Base-by-base conservation (phyloP, 2,329 filamentous ascomycete genomes). In the Cercospora sp. region DNA sequence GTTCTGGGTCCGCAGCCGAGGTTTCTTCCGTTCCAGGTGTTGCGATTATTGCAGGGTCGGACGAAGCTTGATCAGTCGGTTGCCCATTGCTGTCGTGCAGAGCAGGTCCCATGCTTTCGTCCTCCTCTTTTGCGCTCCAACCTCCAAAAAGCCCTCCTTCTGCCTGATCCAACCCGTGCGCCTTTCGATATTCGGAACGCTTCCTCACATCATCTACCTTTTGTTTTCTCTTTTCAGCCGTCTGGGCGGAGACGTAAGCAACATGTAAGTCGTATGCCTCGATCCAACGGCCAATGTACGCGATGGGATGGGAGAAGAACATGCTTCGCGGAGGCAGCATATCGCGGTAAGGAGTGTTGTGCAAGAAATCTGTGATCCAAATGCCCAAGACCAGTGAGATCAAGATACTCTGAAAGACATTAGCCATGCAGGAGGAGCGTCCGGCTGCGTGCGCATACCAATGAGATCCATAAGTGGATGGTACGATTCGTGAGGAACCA, bases 191-290 rank as follows among this genome's bases (percentile, higher is more conserved):
- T 79, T 91, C 89, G 69, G 87, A 87, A 75, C 94, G 87, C 87
- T 97, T 97, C 79, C 90, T 87, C 30, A 95, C 90, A 81, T 99
- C 95, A 73, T 97, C 93, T 65, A 93, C 85, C 72, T 89, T 89
- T 76, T 86, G 86, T 75, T 88, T 87, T 65, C 94, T 87, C 81
- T 89, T 88, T 80, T 94, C 91, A 63, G 86, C 84, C 30, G 91
- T 90, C 76, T 89, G 82, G 71, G 86, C 83, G 31, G 89, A 90
- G 72, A 87, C 87, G 79, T 94, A 90, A 74, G 89, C 86, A 72
- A 91, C 87, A 77, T 96, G 91, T 82, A 96, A 85, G 69, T 87
- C 85, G 76, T 94, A 87, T 66, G 97, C 91, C 67, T 92, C 86
- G 70, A 90, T 76, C 76, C 89, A 89, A 67, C 89, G 87, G 26